Evolutionary conservation across 805 yeast species (phyloP).

Genomic region (Candida hungchunana): DNA sequence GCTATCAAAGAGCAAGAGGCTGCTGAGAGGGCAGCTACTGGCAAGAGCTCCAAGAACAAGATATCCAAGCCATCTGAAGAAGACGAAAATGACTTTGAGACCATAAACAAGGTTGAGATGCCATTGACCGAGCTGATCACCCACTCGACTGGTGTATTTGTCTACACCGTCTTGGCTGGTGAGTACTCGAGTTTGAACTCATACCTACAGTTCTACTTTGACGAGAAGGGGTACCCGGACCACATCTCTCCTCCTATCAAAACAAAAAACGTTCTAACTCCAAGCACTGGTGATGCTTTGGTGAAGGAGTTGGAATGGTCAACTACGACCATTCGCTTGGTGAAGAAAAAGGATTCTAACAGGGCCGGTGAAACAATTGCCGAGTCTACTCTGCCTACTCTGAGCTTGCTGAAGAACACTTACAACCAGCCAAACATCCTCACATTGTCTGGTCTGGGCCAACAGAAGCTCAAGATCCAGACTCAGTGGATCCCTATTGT

Average conservation of each 20-base stretch:
- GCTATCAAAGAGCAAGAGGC: conserved; percentile 30
- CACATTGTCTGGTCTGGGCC: conserved; percentile 48
- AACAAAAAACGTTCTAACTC: conserved; percentile 30
- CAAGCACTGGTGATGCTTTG: conserved; percentile 66
- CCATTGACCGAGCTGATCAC: conserved; percentile 53
- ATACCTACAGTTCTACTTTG: conserved; percentile 73
- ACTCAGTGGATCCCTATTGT: conserved; percentile 78
- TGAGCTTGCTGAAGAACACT: conserved; percentile 59
- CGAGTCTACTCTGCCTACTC: conserved; percentile 61
- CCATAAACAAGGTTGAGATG: conserved; percentile 43
- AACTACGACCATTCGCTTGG: conserved; percentile 53
- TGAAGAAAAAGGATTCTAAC: conserved; percentile 49
- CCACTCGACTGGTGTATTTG: conserved; percentile 72
- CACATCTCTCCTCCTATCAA: conserved; percentile 50
- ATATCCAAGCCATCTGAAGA: conserved; percentile 28
- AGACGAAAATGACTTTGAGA: conserved; percentile 34
- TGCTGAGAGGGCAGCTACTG: conserved; percentile 31
- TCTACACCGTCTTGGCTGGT: conserved; percentile 60
- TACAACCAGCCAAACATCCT: conserved; percentile 57
- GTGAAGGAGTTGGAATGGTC: conserved; percentile 80
- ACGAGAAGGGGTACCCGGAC: conserved; percentile 65
- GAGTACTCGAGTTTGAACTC: conserved; percentile 49
- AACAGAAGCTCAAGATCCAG: conserved; percentile 51
- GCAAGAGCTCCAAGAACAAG: conserved; percentile 24
- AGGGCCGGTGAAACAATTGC: conserved; percentile 56